A percentile compares a stretch with the other conserved stretches of the same genome.
phyloP scores from a whole-genome alignment of 2,329 filamentous ascomycete genomes.

The Triangularia setosa region DNA sequence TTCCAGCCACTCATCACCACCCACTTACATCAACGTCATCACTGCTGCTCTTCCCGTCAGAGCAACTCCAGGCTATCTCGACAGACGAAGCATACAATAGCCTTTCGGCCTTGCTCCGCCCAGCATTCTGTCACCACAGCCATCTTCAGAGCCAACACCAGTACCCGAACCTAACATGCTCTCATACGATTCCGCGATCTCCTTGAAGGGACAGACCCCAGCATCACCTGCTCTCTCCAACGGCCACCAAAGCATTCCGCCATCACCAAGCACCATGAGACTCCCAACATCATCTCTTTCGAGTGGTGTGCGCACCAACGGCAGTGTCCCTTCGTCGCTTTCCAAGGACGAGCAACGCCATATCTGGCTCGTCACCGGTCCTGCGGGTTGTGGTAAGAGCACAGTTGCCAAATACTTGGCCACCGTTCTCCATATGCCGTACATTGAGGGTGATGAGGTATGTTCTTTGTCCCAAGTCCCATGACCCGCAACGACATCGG shows the following conservation, averaged over 20 bases:
- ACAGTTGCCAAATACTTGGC: constrained; percentile 67
- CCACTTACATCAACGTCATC: constrained; percentile 19
- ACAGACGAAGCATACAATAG: constrained; percentile 22
- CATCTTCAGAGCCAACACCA: background rate
- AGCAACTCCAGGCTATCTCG: background rate
- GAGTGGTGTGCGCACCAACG: constrained; percentile 28
- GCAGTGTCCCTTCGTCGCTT: constrained; percentile 28
- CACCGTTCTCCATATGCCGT: constrained; percentile 59
- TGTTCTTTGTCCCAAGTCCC: constrained; percentile 29
- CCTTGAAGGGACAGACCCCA: constrained; percentile 39
- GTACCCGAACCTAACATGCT: constrained; percentile 39
- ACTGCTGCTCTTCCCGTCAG: background rate
- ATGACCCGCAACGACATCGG: background rate
- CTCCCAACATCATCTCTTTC: constrained; percentile 19
- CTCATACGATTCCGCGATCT: constrained; percentile 46
- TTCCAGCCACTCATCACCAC: background rate
- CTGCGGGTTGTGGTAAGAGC: constrained; percentile 75
- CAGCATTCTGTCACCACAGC: background rate
- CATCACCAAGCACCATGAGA: constrained; percentile 29
- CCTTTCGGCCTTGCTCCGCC: background rate
- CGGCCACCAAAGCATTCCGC: constrained; percentile 25
- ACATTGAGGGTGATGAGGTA: constrained; percentile 76
- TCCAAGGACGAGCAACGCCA: constrained; percentile 49
- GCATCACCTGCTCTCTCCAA: constrained; percentile 28
- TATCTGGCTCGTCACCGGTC: constrained; percentile 77